phyloP scores from a whole-genome alignment of 2,329 filamentous ascomycete genomes.

The Sporothrix variecibatus region DNA sequence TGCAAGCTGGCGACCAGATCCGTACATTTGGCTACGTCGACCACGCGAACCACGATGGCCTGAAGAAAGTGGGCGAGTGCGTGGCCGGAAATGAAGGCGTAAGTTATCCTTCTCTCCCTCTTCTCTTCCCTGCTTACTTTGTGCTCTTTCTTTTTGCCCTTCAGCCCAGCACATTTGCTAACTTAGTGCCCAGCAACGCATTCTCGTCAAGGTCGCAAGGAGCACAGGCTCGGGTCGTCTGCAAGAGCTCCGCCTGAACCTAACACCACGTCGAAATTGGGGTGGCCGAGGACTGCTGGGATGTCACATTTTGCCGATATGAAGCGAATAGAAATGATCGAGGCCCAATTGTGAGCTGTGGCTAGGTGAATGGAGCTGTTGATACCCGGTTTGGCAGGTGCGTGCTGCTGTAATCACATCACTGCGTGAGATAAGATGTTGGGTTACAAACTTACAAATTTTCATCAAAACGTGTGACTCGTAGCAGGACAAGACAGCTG shows the following conservation, averaged over 20 bases:
- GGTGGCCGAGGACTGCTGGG: constrained; percentile 86
- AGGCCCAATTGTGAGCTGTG: neutral
- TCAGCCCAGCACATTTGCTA: constrained; percentile 13
- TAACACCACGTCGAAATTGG: constrained; percentile 81
- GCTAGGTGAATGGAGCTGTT: neutral
- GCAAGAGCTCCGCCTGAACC: constrained; percentile 66
- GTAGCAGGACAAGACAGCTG: neutral
- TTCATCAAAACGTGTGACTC: neutral
- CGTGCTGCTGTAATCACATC: neutral
- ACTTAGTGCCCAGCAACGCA: constrained; percentile 55
- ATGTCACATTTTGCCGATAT: constrained; percentile 84
- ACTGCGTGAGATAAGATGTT: neutral
- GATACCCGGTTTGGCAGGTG: constrained; percentile 6
- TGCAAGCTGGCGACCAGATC: constrained; percentile 79
- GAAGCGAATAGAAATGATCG: constrained; percentile 34
- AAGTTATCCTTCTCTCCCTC: constrained; percentile 45
- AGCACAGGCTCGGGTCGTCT: constrained; percentile 45
- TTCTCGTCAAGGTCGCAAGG: constrained; percentile 68
- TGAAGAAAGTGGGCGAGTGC: constrained; percentile 83
- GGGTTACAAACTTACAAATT: neutral
- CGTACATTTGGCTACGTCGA: constrained; percentile 84
- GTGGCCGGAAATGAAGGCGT: constrained; percentile 90
- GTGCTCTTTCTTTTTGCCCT: constrained; percentile 33
- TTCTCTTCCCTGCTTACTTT: neutral
- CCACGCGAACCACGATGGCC: constrained; percentile 78